Base-by-base conservation (phyloP, 805 yeast genomes). In the Metschnikowia kunwiensis region DNA sequence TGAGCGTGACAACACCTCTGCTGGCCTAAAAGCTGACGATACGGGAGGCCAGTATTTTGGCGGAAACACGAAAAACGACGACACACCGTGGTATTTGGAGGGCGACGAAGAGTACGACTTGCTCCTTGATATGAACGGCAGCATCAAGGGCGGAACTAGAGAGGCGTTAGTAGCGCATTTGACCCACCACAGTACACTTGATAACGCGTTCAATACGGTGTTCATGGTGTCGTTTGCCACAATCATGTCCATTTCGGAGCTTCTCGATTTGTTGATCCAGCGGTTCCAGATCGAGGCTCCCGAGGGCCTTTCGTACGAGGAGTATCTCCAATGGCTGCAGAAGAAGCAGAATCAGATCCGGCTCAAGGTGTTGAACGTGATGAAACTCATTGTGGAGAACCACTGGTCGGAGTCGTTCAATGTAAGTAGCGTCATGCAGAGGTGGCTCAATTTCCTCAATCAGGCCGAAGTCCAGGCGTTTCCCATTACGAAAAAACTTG, bases 291-390 rank as follows among this genome's bases (percentile, higher is more conserved):
- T 77, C 11, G 77, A 76, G 44, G 93, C 96, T 15, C 96, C 96
- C 0, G 96, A 86, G 51, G 95, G 94, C 0, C 61, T 91, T 42
- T 77, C 85, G 41, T 85, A 78, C 53, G 94, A 83, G 43, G 95
- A 86, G 51, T 86, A 84, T 56, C 76, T 78, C 29, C 60, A 71
- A 7, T 87, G 96, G 96, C 69, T 79, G 7, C 77, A 78, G 27
- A 75, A 74, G 52, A 86, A 86, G 51, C 77, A 81, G 41, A 68
- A 66, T 39, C 86, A 86, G 1, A 80, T 83, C 21, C 75, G 87
- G 36, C 50, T 73, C 16, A 70, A 86, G 39, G 84, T 84, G 7
- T 68, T 84, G 40, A 77, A 77, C 42, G 69, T 82, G 17, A 74
- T 88, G 77, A 78, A 75, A 48, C 61, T 77, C 11, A 69, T 88